A percentile compares a stretch with the other conserved stretches of the same genome.
Evolutionary conservation across 2,329 filamentous ascomycete genomes (phyloP).

Genomic region (Colletotrichum sp.): DNA sequence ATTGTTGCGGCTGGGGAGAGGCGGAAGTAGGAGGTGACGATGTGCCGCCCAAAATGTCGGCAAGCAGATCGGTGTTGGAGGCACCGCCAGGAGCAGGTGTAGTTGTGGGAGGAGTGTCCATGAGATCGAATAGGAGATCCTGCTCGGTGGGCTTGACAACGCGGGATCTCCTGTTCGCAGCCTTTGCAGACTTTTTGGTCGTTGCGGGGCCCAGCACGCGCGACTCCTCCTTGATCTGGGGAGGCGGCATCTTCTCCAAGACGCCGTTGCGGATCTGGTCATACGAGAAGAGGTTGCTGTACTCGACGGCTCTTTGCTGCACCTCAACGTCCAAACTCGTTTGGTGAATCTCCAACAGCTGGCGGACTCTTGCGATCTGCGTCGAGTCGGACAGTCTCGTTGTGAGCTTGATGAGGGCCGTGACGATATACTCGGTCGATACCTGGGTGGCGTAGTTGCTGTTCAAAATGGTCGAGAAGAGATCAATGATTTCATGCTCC

Average conservation of each 20-base stretch:
- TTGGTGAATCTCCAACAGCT: conserved; percentile 78
- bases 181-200: conserved; percentile 64
- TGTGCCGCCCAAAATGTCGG: conserved; percentile 87
- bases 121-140: conserved; percentile 89
- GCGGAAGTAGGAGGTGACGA: conserved; percentile 46
- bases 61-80: conserved; percentile 85
- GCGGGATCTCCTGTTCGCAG: conserved; percentile 77
- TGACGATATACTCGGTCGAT: conserved; percentile 94
- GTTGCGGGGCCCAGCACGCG: conserved; percentile 84
- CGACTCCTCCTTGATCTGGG: conserved; percentile 95
- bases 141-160: conserved; percentile 85
- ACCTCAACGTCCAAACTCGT: conserved; percentile 93
- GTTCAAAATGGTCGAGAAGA: conserved; percentile 91
- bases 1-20: conserved; percentile 59
- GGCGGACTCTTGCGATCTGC: conserved; percentile 86
- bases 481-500: conserved; percentile 87
- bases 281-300: conserved; percentile 90
- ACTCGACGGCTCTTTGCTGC: conserved; percentile 95
- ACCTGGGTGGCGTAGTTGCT: conserved; percentile 93
- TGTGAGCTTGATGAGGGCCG: conserved; percentile 92
- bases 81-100: conserved; percentile 53
- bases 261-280: conserved; percentile 89
- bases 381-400: conserved; percentile 82
- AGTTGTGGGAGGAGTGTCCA: conserved; percentile 72
- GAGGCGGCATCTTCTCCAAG: conserved; percentile 95